Conservation (phyloP, 202 grass and related monocot species). For the Saccharum hybrid region DNA sequence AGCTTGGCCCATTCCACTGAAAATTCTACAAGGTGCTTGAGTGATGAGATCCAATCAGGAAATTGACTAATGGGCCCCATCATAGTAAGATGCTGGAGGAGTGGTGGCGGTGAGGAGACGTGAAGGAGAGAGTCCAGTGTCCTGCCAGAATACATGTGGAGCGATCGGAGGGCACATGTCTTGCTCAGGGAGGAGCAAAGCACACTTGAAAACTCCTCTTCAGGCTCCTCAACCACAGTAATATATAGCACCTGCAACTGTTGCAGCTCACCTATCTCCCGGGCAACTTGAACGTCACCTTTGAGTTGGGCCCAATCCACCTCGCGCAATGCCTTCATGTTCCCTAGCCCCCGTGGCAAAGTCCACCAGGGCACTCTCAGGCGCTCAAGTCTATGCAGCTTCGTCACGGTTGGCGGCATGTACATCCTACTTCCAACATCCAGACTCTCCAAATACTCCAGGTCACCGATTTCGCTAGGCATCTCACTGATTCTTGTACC, state of each 20-base stretch:
- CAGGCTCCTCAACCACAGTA: background rate
- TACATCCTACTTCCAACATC: no score
- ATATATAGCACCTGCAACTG: no score
- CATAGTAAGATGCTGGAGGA: background rate
- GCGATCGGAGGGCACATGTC: background rate
- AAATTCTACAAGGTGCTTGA: background rate
- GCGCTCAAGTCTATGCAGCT: background rate
- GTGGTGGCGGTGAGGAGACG: background rate
- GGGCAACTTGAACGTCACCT: background rate
- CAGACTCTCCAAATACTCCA: background rate
- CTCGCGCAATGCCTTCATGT: slow-evolving; percentile 12
- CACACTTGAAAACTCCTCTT: background rate
- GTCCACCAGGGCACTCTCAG: fast-evolving
- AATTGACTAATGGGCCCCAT: background rate
- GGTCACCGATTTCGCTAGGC: background rate
- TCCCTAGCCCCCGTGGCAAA: background rate
- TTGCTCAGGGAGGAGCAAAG: background rate
- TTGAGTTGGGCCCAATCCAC: background rate
- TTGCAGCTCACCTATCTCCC: background rate
- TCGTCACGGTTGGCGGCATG: background rate
- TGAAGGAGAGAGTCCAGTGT: background rate
- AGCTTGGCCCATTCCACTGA: background rate
- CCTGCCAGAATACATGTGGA: background rate
- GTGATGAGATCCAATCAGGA: slow-evolving; percentile 11
- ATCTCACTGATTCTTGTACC: background rate